Evolutionary conservation across 441 rosid species (phyloP).

Genomic region (Metrosideros polymorpha): DNA sequence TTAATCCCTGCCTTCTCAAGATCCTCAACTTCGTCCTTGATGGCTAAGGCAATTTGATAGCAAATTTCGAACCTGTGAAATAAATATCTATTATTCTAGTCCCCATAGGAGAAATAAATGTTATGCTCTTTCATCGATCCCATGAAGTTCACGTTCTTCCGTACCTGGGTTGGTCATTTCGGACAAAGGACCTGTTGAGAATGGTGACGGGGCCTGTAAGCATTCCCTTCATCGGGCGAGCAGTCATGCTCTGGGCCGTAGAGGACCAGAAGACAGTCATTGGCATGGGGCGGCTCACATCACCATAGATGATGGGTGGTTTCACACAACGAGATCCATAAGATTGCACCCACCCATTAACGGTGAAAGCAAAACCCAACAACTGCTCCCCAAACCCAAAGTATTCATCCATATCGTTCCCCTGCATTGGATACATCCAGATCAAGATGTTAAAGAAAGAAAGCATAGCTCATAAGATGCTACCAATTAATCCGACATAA

Average conservation of each 20-base stretch:
- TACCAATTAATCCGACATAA: not conserved
- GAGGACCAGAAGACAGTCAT: slow-evolving; percentile 15
- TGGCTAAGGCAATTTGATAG: slow-evolving; percentile 14
- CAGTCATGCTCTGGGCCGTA: slow-evolving; percentile 5
- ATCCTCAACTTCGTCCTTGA: slow-evolving; percentile 13
- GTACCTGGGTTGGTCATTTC: slow-evolving; percentile 13
- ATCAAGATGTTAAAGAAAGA: not conserved
- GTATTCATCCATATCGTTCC: slow-evolving; percentile 12
- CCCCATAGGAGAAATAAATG: not conserved
- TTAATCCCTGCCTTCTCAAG: slow-evolving; percentile 11
- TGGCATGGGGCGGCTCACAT: slow-evolving; percentile 13
- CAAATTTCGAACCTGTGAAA: slow-evolving; percentile 2
- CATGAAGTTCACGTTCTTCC: not conserved
- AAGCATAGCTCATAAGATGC: not conserved
- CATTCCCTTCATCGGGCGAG: slow-evolving; percentile 15
- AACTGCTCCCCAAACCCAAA: slow-evolving; percentile 14
- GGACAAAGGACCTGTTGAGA: slow-evolving; percentile 11
- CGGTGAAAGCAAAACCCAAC: slow-evolving; percentile 6
- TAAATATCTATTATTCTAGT: not conserved
- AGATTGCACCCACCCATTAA: slow-evolving; percentile 11
- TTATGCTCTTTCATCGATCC: not conserved
- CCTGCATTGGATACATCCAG: not conserved
- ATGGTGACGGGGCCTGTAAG: slow-evolving; percentile 13
- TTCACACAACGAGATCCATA: slow-evolving; percentile 15
- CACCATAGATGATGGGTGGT: slow-evolving; percentile 11